Evolutionary conservation across 768 basidiomycete species (phyloP).

Genomic region (Daedalea quercina): DNA sequence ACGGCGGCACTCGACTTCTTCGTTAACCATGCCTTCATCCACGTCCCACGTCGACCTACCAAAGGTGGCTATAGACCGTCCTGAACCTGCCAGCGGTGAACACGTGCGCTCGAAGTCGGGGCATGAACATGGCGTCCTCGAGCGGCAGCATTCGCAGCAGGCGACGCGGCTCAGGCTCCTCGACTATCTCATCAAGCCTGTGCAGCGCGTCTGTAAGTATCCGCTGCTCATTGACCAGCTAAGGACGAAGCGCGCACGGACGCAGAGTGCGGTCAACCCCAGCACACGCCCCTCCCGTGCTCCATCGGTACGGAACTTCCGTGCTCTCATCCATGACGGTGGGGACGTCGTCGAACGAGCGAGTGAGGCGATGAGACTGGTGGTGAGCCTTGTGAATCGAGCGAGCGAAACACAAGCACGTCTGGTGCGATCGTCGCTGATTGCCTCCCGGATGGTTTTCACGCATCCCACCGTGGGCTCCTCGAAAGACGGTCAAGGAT

Average conservation of each 20-base stretch:
- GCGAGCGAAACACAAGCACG: slow-evolving; percentile 22
- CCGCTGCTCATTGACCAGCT: slow-evolving; percentile 83
- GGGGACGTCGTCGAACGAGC: slow-evolving; percentile 35
- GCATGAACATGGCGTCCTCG: neutral
- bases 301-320: neutral
- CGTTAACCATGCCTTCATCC: neutral
- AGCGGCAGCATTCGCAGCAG: slow-evolving; percentile 4
- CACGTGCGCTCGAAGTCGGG: slow-evolving; percentile 1
- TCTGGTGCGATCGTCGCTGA: slow-evolving; percentile 16
- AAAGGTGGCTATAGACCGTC: neutral
- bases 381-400: slow-evolving; percentile 58
- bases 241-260: slow-evolving; percentile 6
- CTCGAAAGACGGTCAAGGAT: neutral
- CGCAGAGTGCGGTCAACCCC: neutral
- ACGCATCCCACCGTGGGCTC: slow-evolving; percentile 1
- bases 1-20: slow-evolving; percentile 17
- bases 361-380: slow-evolving; percentile 65
- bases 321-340: neutral
- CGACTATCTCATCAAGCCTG: slow-evolving; percentile 96
- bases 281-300: neutral
- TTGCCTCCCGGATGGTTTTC: slow-evolving; percentile 16
- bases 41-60: neutral
- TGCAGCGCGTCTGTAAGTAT: slow-evolving; percentile 94
- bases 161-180: slow-evolving; percentile 50
- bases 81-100: slow-evolving; percentile 1